Evolutionary conservation across 2,329 filamentous ascomycete species (phyloP), one percentile per base, ranked within the genome.

Genomic region (Sporothrix brunneoviolacea): DNA sequence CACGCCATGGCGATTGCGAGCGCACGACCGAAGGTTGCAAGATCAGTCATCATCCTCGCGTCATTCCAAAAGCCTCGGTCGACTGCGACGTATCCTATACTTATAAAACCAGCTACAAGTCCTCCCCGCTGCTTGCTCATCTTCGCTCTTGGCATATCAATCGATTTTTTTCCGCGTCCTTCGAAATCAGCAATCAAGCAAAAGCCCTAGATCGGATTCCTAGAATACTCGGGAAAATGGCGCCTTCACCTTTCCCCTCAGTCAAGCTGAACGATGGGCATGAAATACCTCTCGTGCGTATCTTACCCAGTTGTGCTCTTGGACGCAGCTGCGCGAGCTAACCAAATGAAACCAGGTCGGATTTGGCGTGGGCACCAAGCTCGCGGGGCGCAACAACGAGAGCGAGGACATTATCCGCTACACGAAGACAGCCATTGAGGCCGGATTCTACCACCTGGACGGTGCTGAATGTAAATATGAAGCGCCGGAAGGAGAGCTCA

Each of bases 181-280:
- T 21, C 21, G 40, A 10, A 12, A 43, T 12, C 10, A 15, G 4
- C 16, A 16, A 15, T n/a, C 24, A 43, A 9, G 7, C 15, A 32
- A 15, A n/a, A n/a, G n/a, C n/a, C n/a, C n/a, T n/a, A n/a, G n/a
- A n/a, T n/a, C n/a, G 15, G n/a, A 12, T 32, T 41, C 7, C 18
- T 13, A 27, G 28, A 28, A 19, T 8, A 41, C 5, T 15, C 38
- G 8, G 4, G 5, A 28, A 3, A 27, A 41, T 41, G 38, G 38
- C 40, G 8, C 15, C 40, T 9, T 32, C n/a, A n/a, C n/a, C n/a
- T n/a, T n/a, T 83, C 33, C 82, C 82, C 1, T 70, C 67, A 48
- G 65, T 88, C 45, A 86, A 84, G 68, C 72, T 90, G 47, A 87
- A 86, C 57, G 84, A 90, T 69, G 85, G 84, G 52, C 79, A 80